phyloP scores from a whole-genome alignment of 2,329 filamentous ascomycete genomes.

The Neocucurbitaria cava region DNA sequence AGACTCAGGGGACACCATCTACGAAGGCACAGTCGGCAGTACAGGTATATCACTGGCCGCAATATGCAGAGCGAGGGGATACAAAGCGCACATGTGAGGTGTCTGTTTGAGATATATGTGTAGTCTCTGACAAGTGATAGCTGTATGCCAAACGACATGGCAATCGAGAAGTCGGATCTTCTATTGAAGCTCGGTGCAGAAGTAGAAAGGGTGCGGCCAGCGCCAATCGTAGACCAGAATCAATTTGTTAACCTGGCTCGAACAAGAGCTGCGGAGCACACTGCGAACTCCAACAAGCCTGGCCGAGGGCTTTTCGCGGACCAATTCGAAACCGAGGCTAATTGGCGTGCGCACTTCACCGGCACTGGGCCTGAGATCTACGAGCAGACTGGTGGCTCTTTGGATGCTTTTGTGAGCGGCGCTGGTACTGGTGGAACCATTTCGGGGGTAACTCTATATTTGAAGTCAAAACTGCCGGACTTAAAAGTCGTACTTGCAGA shows the following conservation, averaged over 20 bases:
- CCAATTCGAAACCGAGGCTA: constrained; percentile 91
- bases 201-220: constrained; percentile 90
- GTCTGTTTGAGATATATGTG: background rate
- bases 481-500: constrained; percentile 84
- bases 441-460: constrained; percentile 80
- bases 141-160: constrained; percentile 95
- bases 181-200: constrained; percentile 87
- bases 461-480: constrained; percentile 74
- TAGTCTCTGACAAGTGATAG: constrained; percentile 43
- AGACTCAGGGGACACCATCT: constrained; percentile 88
- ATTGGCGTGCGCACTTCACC: constrained; percentile 82
- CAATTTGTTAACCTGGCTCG: constrained; percentile 96
- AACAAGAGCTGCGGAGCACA: constrained; percentile 77
- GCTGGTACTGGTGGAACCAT: constrained; percentile 96
- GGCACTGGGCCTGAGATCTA: constrained; percentile 91
- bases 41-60: constrained; percentile 95
- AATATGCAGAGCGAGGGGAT: constrained; percentile 85
- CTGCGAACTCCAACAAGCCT: constrained; percentile 60
- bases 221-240: constrained; percentile 88
- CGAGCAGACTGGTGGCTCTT: constrained; percentile 72
- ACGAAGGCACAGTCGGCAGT: constrained; percentile 95
- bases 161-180: constrained; percentile 85
- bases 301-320: constrained; percentile 92
- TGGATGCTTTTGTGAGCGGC: constrained; percentile 91
- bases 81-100: constrained; percentile 82